Evolutionary conservation across 2,329 filamentous ascomycete genomes (phyloP).

Genomic region (Lachnum nothofagi): DNA sequence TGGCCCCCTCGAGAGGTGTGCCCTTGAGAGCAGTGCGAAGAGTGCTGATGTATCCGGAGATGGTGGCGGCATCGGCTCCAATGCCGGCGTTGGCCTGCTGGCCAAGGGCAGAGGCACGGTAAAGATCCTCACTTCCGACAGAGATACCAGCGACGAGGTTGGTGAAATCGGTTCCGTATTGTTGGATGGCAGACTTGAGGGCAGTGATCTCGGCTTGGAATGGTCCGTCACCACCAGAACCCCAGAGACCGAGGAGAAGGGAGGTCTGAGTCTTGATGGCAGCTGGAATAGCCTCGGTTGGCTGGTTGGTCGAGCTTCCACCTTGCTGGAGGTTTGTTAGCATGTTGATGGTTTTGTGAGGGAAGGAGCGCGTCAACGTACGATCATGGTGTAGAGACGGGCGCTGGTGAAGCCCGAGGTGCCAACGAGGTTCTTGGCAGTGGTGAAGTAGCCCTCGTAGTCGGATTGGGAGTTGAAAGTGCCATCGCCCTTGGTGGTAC

Average conservation of each 20-base stretch:
- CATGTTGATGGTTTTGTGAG: not conserved
- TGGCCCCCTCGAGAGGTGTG: conserved; percentile 52
- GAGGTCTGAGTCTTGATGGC: conserved; percentile 70
- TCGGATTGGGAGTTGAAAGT: conserved; percentile 55
- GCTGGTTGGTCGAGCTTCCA: conserved; percentile 53
- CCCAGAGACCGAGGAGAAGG: conserved; percentile 80
- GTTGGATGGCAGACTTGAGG: conserved; percentile 60
- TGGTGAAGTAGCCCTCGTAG: conserved; percentile 65
- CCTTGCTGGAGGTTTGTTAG: conserved; percentile 48
- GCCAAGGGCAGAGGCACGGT: conserved; percentile 70
- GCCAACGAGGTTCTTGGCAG: conserved; percentile 58
- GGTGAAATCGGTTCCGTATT: conserved; percentile 63
- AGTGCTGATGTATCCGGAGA: conserved; percentile 66
- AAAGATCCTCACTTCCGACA: conserved; percentile 81
- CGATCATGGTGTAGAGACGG: conserved; percentile 63
- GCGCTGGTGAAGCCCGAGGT: conserved; percentile 63
- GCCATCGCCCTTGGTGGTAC: conserved; percentile 60
- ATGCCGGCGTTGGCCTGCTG: conserved; percentile 56
- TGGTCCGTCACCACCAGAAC: conserved; percentile 57
- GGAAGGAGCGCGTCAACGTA: conserved; percentile 31
- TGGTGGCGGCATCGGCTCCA: conserved; percentile 56
- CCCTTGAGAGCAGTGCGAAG: conserved; percentile 59
- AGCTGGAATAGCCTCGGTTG: conserved; percentile 71
- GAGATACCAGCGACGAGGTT: conserved; percentile 74
- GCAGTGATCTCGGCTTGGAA: conserved; percentile 72